A percentile compares a stretch with the other conserved stretches of the same genome.
phyloP scores from a whole-genome alignment of 345 rosid species.

The Pistacia integerrima region DNA sequence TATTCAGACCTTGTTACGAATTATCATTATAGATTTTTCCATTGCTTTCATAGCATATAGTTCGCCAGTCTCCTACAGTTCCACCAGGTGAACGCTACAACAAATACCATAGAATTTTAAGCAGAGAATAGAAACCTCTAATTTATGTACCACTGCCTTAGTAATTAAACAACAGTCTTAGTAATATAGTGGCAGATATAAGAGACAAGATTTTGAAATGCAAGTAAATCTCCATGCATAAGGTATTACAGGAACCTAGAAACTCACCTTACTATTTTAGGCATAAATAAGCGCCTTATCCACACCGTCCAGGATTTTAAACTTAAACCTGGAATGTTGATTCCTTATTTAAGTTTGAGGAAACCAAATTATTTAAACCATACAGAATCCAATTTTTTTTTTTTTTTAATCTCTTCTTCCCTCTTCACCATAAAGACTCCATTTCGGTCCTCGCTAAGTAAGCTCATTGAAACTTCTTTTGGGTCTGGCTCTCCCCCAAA shows the following conservation, averaged over 20 bases:
- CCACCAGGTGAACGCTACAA: conserved; percentile 88
- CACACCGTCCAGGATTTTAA: background rate
- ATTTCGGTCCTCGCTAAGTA: background rate
- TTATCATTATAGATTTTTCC: conserved; percentile 88
- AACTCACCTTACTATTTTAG: background rate
- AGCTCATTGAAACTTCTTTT: background rate
- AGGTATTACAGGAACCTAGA: background rate
- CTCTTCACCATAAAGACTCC: background rate
- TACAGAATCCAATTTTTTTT: background rate
- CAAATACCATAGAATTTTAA: background rate
- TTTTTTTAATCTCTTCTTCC: background rate
- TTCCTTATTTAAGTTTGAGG: background rate
- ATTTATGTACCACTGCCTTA: background rate
- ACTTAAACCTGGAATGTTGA: background rate
- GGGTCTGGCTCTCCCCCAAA: background rate
- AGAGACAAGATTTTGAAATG: background rate
- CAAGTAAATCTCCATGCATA: background rate
- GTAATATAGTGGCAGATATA: background rate
- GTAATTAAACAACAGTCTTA: background rate
- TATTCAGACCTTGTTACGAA: conserved; percentile 77
- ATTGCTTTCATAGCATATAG: conserved; percentile 98
- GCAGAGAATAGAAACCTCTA: background rate
- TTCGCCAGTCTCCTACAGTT: conserved; percentile 71
- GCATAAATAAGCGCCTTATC: background rate
- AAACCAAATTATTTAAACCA: conserved; percentile 1